These are phyloP conservation scores for Metarhizium brunneum DNA, from an alignment of 2,329 filamentous ascomycete species.

Conservation along the genomic window DNA sequence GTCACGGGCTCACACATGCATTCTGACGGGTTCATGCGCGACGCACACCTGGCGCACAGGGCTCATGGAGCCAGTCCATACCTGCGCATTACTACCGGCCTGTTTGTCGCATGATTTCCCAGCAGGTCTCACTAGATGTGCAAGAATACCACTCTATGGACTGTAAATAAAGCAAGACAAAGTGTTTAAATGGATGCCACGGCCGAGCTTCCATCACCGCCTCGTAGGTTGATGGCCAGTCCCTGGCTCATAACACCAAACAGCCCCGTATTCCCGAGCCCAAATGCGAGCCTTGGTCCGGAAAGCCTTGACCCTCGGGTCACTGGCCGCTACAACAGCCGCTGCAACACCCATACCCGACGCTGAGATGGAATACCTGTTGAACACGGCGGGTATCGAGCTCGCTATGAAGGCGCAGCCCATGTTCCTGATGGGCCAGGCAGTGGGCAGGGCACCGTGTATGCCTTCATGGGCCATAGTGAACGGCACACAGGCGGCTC, in stretches of 20 bases:
- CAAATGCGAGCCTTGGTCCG: not conserved
- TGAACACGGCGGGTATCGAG: constrained; percentile 16
- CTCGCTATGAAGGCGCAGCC: constrained; percentile 20
- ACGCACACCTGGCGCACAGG: not conserved
- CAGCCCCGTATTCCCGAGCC: not conserved
- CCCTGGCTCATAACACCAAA: not conserved
- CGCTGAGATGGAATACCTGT: constrained; percentile 16
- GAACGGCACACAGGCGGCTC: constrained; percentile 31
- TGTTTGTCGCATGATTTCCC: not conserved
- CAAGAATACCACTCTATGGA: not conserved
- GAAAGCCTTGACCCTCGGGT: not conserved
- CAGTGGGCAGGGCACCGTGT: constrained; percentile 26
- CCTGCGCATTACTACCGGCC: not conserved
- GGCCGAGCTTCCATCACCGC: not conserved
- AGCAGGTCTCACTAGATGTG: not conserved
- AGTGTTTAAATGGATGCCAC: not conserved
- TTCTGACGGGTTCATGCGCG: not conserved
- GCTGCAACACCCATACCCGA: constrained; percentile 19
- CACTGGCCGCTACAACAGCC: constrained; percentile 6
- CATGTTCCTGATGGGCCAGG: constrained; percentile 25
- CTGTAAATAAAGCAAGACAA: not conserved
- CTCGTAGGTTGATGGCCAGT: not conserved
- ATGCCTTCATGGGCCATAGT: constrained; percentile 41
- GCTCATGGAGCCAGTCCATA: not conserved
- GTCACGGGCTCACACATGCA: not conserved